Conservation (phyloP, 331 rosid species). For the Acacia pycnantha region DNA sequence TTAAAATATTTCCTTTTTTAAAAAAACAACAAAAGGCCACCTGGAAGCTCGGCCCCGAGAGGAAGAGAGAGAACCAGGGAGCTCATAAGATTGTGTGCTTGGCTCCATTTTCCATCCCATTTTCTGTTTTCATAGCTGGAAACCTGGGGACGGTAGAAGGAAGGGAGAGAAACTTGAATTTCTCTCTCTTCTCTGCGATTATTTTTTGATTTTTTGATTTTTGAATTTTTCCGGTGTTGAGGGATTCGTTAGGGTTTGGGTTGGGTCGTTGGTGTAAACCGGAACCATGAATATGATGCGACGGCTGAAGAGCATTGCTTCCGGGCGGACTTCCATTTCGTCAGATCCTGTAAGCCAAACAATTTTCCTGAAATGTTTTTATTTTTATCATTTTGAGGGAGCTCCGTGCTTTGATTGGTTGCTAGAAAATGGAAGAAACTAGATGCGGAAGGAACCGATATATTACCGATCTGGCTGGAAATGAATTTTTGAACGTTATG, state of each 20-base stretch:
- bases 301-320: constrained; percentile 95
- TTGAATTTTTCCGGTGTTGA: neutral
- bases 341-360: constrained; percentile 79
- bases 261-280: neutral
- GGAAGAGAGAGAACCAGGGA: neutral
- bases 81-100: neutral
- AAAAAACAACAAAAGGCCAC: constrained; percentile 18
- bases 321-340: constrained; percentile 87
- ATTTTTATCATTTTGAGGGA: neutral
- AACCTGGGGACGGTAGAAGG: neutral
- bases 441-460: neutral
- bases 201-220: neutral
- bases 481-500: neutral
- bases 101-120: neutral
- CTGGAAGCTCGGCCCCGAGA: neutral
- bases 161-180: neutral
- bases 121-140: neutral
- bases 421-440: constrained; percentile 12
- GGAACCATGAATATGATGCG: constrained; percentile 90
- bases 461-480: neutral
- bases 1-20: neutral
- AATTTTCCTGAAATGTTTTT: neutral
- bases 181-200: constrained; percentile 11
- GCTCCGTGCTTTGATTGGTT: constrained; percentile 21
- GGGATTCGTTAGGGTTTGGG: neutral